These are phyloP conservation scores for Boletus sp. DNA, from an alignment of 1,284 basidiomycete genomes.

Conservation along the genomic window DNA sequence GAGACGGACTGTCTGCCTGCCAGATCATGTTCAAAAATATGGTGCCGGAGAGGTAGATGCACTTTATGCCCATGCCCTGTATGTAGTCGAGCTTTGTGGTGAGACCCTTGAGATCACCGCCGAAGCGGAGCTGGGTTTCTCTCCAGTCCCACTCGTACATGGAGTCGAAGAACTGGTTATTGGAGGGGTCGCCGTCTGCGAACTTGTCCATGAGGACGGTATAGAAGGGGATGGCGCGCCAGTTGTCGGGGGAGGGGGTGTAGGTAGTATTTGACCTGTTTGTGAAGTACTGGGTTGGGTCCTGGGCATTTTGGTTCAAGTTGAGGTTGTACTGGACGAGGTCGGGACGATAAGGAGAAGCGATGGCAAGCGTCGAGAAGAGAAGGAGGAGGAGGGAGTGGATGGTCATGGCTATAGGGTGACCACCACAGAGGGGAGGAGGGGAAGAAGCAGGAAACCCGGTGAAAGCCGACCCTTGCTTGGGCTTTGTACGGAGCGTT, in stretches of 20 bases:
- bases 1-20: conserved; percentile 83
- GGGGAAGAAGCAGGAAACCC: not conserved
- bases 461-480: too few species aligned
- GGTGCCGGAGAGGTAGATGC: conserved; percentile 87
- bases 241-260: conserved; percentile 78
- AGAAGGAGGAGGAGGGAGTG: conserved; percentile 19
- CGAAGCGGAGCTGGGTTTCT: conserved; percentile 83
- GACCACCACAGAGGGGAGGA: not conserved
- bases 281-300: conserved; percentile 66
- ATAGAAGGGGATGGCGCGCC: conserved; percentile 81
- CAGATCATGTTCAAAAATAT: conserved; percentile 92
- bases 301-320: conserved; percentile 69
- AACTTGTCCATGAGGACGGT: conserved; percentile 89
- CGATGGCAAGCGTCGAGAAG: conserved; percentile 26
- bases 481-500: too few species aligned
- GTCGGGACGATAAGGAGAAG: conserved; percentile 73
- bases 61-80: conserved; percentile 78
- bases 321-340: conserved; percentile 83
- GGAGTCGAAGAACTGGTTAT: conserved; percentile 83
- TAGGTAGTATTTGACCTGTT: conserved; percentile 63
- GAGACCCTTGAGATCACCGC: conserved; percentile 82
- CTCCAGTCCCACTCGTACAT: conserved; percentile 80
- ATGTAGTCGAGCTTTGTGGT: conserved; percentile 78
- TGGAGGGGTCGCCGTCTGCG: conserved; percentile 84
- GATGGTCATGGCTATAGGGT: conserved; percentile 17